Base-by-base conservation (phyloP, 805 yeast genomes). In the Schwanniomyces polymorphus region DNA sequence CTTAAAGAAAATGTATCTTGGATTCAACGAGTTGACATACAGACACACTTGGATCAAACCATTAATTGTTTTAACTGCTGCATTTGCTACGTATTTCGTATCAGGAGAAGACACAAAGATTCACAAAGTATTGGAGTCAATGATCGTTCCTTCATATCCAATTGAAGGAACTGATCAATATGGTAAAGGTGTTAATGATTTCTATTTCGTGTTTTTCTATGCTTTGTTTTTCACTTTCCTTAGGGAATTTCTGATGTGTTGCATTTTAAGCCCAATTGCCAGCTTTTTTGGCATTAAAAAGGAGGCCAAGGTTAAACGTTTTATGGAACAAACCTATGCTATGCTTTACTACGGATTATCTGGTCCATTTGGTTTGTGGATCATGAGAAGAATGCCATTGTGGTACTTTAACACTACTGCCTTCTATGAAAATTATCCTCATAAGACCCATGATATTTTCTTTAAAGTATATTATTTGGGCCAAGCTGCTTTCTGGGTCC, bases 401-500 rank as follows among this genome's bases (percentile, higher is more conserved):
- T 92, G 98, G 98, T 86, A 76, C 61, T 94, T 94, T 68, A 80
- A 88, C 63, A 94, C 97, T 2, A 74, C 82, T 3, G 83, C 88
- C 31, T 87, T 92, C 75, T 94, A 90, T 67, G 77, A 65, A 49
- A 72, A 80, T 23, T 92, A 86, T 65, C 99, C 99, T 6, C 98
- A 94, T 70, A 75, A 79, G 50, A 76, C 85, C 28, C 88, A 87
- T 60, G 85, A 80, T 47, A 77, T 72, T 50, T 72, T 76, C 47
- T 86, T 87, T 74, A 94, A 94, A 71, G 65, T 82, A 11, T 94
- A 86, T 63, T 94, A 94, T 65, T 74, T 94, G 51, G 83, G 88
- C 37, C 98, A 94, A 72, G 97, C 98, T 5, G 87, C 97, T 4
- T 94, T 90, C 68, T 94, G 99, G 99, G 84, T 91, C 18, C 99